Evolutionary conservation across 78 protist genomes (phyloP), one percentile per base, ranked within the genome.

Genomic region (Cavenderia fasciculata): DNA sequence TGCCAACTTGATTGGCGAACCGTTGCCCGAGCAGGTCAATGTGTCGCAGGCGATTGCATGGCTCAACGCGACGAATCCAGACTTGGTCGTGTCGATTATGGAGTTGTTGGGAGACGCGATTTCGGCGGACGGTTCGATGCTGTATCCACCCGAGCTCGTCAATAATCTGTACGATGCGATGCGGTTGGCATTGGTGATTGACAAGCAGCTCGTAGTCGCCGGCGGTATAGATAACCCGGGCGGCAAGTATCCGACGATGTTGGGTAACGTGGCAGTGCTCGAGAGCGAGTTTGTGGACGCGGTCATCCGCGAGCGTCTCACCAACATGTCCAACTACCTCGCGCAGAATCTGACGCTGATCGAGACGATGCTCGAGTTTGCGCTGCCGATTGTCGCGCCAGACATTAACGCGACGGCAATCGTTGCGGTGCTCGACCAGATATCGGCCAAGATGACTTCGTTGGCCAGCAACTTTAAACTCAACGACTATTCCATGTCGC

Each of bases 181-280:
- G 25, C 1, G 72, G 33, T 21, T 33, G 0, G 69, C 19, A 34
- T 36, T 70, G 16, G 36, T 68, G 0, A 71, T 70, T 31, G 76
- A 79, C 29, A 27, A 66, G 7, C 33, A 46, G 6, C 47, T 79
- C 14, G 19, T 66, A 1, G 97, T 96, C 2, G 70, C 82, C 19
- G 96, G 72, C 36, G 71, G 49, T 5, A 44, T 96, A 14, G 77
- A 57, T 34, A 5, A 12, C 0, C 94, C 97, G 25, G 84, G 75
- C 27, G 96, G 96, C 8, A 96, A 96, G 70, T 96, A 40, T 41
- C 95, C 97, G 31, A 3, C 70, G 19, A 40, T 89, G 0, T 41
- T 96, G 18, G 97, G 97, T 16, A 88, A 86, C 47, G 96, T 93
- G 18, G 90, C 69, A 38, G 54, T 96, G n/a, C 6, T 96, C 16